Conservation (phyloP, 1,139 yeast genomes). For the Yamadazyma sp. region DNA sequence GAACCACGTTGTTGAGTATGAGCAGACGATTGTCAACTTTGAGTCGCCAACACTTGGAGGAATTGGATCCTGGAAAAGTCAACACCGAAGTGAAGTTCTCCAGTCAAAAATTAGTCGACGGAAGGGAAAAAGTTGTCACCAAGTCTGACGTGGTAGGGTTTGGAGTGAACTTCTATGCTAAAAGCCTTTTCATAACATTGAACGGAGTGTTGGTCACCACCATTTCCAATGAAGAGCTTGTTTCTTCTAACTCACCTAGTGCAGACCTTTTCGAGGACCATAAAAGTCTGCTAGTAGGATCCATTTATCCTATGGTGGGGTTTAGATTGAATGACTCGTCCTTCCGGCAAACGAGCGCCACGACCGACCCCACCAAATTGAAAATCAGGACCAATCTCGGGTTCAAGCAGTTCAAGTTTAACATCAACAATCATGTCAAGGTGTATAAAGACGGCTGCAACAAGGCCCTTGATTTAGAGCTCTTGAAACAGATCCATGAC, state of each 20-base stretch:
- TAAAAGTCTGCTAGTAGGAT: slow-evolving; percentile 16
- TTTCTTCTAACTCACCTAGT: slow-evolving; percentile 22
- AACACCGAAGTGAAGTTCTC: slow-evolving; percentile 41
- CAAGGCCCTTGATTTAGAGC: slow-evolving; percentile 17
- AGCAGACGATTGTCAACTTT: slow-evolving; percentile 39
- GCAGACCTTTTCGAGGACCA: slow-evolving; percentile 30
- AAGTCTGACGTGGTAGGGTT: slow-evolving; percentile 73
- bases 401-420: slow-evolving; percentile 61
- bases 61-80: slow-evolving; percentile 32
- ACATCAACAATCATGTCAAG: slow-evolving; percentile 65
- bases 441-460: slow-evolving; percentile 32
- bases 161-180: slow-evolving; percentile 71
- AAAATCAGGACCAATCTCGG: slow-evolving; percentile 72
- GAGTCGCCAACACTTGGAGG: slow-evolving; percentile 28
- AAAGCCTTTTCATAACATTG: slow-evolving; percentile 72
- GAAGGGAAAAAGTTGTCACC: slow-evolving; percentile 15
- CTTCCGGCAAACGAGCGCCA: not conserved
- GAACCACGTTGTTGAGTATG: slow-evolving; percentile 36
- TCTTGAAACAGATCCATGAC: slow-evolving; percentile 20
- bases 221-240: slow-evolving; percentile 32
- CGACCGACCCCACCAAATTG: slow-evolving; percentile 14
- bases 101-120: slow-evolving; percentile 15
- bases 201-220: slow-evolving; percentile 62
- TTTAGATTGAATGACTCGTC: slow-evolving; percentile 32
- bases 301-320: slow-evolving; percentile 44